These are phyloP conservation scores for Emergomyces orientalis DNA, from an alignment of 2,329 filamentous ascomycete species.

Conservation along the genomic window DNA sequence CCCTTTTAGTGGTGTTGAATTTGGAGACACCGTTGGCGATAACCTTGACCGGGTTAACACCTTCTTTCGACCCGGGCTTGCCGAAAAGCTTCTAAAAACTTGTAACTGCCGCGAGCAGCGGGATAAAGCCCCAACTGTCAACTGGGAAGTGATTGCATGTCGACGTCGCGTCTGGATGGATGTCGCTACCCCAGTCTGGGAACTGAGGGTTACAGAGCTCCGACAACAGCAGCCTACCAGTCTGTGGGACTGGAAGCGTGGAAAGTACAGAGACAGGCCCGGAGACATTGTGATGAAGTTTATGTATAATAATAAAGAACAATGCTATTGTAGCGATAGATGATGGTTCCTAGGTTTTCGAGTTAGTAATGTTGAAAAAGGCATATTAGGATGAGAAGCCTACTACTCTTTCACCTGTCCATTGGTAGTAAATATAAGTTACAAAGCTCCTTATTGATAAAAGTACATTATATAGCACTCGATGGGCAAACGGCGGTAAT, in stretches of 20 bases:
- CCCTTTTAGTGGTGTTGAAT: conserved; percentile 22
- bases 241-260: not conserved
- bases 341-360: not conserved
- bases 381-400: not conserved
- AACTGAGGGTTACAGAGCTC: not conserved
- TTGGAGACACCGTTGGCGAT: not conserved
- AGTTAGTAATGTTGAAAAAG: not conserved
- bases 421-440: not conserved
- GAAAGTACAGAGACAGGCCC: not conserved
- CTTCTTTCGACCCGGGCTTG: not conserved
- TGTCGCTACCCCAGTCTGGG: not conserved
- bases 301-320: not conserved
- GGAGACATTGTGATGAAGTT: not conserved
- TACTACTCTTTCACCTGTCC: not conserved
- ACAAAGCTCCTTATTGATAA: not conserved
- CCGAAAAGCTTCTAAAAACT: not conserved
- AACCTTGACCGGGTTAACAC: not conserved
- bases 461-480: not conserved
- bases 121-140: not conserved
- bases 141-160: not conserved
- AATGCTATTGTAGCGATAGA: not conserved
- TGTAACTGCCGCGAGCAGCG: not conserved
- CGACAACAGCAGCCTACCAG: not conserved
- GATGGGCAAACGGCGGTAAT: not conserved
- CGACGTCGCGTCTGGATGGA: too few relatives aligned